A percentile compares a stretch with the other conserved stretches of the same genome.
These are phyloP conservation scores for Daldinia bambusicola DNA, from an alignment of 495 filamentous ascomycete genomes.

Conservation along the genomic window DNA sequence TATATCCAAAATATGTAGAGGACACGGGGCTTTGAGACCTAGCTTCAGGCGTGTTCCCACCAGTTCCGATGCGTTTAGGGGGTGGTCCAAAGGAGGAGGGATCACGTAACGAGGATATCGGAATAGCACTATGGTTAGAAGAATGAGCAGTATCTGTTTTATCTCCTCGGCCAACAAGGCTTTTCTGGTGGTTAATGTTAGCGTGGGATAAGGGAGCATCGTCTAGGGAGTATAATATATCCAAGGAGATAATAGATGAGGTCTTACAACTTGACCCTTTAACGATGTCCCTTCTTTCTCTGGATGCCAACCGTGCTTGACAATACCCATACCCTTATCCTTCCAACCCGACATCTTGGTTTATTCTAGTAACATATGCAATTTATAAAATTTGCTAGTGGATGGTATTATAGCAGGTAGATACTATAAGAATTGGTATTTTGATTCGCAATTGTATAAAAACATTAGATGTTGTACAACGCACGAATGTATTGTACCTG, in stretches of 20 bases:
- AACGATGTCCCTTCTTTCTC: conserved; percentile 53
- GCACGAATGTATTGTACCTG: neutral
- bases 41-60: conserved; percentile 51
- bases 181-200: conserved; percentile 51
- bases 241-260: neutral
- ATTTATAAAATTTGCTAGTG: neutral
- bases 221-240: neutral
- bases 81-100: conserved; percentile 86
- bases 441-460: conserved; percentile 17
- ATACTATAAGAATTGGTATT: conserved; percentile 11
- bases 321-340: conserved; percentile 43
- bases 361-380: neutral
- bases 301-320: conserved; percentile 58
- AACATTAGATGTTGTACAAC: neutral
- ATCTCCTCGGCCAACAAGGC: conserved; percentile 53
- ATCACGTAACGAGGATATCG: conserved; percentile 82
- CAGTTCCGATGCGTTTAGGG: conserved; percentile 65
- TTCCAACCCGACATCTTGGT: conserved; percentile 50
- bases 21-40: conserved; percentile 51
- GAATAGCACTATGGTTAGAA: conserved; percentile 65
- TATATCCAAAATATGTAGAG: conserved; percentile 7
- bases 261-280: conserved; percentile 55
- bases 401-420: neutral
- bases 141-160: conserved; percentile 18
- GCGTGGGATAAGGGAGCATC: neutral